A percentile compares a stretch with the other conserved stretches of the same genome.
Evolutionary conservation across 2,329 filamentous ascomycete species (phyloP).

Genomic region (Magnaporthiopsis rhizophila): DNA sequence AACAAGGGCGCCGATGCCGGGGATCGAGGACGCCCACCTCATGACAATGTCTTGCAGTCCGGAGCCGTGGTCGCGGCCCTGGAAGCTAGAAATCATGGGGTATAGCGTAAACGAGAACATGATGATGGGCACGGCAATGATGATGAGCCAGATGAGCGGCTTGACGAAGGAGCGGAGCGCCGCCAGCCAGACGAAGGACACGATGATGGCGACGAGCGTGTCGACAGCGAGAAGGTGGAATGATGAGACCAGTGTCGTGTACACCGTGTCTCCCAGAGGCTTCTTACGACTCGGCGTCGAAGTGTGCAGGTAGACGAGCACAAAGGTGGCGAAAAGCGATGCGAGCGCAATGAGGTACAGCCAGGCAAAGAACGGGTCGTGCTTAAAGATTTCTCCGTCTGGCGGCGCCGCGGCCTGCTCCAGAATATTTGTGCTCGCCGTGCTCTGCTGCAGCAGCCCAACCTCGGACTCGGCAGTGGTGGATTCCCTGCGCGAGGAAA

Average conservation of each 20-base stretch:
- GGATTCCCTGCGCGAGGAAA: conserved; percentile 32
- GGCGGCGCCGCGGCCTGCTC: conserved; percentile 39
- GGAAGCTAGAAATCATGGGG: conserved; percentile 82
- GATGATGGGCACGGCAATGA: conserved; percentile 78
- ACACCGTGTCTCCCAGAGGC: conserved; percentile 86
- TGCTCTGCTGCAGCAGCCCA: conserved; percentile 32
- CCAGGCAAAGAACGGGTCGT: conserved; percentile 89
- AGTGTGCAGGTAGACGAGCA: conserved; percentile 86
- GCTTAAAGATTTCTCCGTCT: conserved; percentile 62
- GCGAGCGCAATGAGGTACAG: conserved; percentile 80
- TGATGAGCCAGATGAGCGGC: conserved; percentile 69
- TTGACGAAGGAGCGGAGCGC: conserved; percentile 81
- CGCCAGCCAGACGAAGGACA: conserved; percentile 86
- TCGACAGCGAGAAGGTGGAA: conserved; percentile 87
- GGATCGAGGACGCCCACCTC: conserved; percentile 77
- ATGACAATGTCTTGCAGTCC: conserved; percentile 82
- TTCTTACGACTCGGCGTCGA: conserved; percentile 57
- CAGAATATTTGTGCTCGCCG: conserved; percentile 25
- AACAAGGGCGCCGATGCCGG: conserved; percentile 61
- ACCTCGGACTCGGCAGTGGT: conserved; percentile 38
- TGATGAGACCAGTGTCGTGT: conserved; percentile 77
- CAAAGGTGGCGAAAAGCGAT: conserved; percentile 77
- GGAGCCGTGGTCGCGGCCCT: conserved; percentile 63
- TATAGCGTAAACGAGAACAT: conserved; percentile 87
- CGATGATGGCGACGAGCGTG: conserved; percentile 79